These are phyloP conservation scores for Aleurites moluccanus DNA, from an alignment of 441 rosid species.

Conservation along the genomic window DNA sequence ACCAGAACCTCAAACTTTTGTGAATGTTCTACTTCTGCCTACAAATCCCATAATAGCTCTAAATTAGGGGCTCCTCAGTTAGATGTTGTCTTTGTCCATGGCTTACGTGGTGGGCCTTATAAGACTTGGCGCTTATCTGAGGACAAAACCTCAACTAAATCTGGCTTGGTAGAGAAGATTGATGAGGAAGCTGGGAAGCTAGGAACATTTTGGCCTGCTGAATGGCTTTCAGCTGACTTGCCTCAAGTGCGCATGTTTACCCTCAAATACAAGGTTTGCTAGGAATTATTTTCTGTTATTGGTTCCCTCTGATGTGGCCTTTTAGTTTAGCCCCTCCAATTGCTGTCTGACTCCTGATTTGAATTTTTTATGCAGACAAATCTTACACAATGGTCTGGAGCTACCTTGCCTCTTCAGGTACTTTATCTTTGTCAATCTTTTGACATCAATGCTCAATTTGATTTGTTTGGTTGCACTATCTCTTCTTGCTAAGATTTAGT, in stretches of 20 bases:
- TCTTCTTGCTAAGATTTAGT: slow-evolving; percentile 5
- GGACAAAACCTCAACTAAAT: slow-evolving; percentile 83
- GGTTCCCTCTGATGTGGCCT: slow-evolving; percentile 22
- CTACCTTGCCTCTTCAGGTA: slow-evolving; percentile 97
- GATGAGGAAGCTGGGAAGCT: slow-evolving; percentile 98
- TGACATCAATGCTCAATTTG: slow-evolving; percentile 1
- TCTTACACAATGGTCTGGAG: slow-evolving; percentile 96
- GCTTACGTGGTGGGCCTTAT: slow-evolving; percentile 92
- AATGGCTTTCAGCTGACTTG: slow-evolving; percentile 91
- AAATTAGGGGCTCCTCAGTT: slow-evolving; percentile 51
- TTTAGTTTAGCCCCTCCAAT: slow-evolving; percentile 20
- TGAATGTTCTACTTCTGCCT: slow-evolving; percentile 34
- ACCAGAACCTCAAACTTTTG: slow-evolving; percentile 33
- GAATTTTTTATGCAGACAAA: slow-evolving; percentile 66
- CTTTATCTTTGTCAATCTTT: slow-evolving; percentile 13
- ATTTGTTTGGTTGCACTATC: not conserved
- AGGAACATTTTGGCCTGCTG: slow-evolving; percentile 98
- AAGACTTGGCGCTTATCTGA: slow-evolving; percentile 97
- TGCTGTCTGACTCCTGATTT: slow-evolving; percentile 20
- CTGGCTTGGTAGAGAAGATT: slow-evolving; percentile 94
- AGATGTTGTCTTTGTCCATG: slow-evolving; percentile 94
- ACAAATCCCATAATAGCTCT: slow-evolving; percentile 35
- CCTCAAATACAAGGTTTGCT: slow-evolving; percentile 81
- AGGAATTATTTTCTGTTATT: slow-evolving; percentile 12
- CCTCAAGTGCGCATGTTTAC: slow-evolving; percentile 87